phyloP scores from a whole-genome alignment of 1,284 basidiomycete species.

The Leccinum fuscescens region DNA sequence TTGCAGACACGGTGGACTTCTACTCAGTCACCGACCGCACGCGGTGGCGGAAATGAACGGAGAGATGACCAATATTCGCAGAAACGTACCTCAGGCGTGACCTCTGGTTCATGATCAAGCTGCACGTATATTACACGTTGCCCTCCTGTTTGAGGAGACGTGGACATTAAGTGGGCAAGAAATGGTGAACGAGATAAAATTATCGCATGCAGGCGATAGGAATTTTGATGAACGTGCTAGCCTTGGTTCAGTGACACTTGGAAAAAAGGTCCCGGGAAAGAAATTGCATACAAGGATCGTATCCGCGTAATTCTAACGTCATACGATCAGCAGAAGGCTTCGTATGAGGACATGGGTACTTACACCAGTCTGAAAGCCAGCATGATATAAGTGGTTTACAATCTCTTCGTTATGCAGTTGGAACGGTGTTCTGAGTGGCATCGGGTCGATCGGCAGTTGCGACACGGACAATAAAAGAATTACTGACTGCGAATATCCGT shows the following conservation, averaged over 20 bases:
- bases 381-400: slow-evolving; percentile 70
- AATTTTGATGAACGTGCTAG: slow-evolving; percentile 73
- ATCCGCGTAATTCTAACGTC: slow-evolving; percentile 72
- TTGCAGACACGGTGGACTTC: slow-evolving; percentile 25
- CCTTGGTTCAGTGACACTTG: slow-evolving; percentile 17
- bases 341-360: slow-evolving; percentile 33
- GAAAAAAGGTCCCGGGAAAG: slow-evolving; percentile 8
- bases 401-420: slow-evolving; percentile 68
- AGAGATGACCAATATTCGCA: slow-evolving; percentile 19
- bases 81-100: slow-evolving; percentile 74
- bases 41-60: slow-evolving; percentile 29
- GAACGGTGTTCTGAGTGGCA: slow-evolving; percentile 41
- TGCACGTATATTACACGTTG: slow-evolving; percentile 71
- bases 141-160: slow-evolving; percentile 59
- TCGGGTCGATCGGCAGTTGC: slow-evolving; percentile 13
- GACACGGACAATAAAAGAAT: not conserved
- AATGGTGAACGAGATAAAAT: slow-evolving; percentile 84
- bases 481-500: slow-evolving; percentile 47
- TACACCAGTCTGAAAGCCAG: slow-evolving; percentile 78
- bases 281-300: slow-evolving; percentile 61
- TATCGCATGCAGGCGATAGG: slow-evolving; percentile 76
- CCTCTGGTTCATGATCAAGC: slow-evolving; percentile 73
- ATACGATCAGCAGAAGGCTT: slow-evolving; percentile 10
- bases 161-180: slow-evolving; percentile 81
- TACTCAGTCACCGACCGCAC: slow-evolving; percentile 20